Conservation (phyloP, 768 basidiomycete species). For the Cystofilobasidium ferigula region DNA sequence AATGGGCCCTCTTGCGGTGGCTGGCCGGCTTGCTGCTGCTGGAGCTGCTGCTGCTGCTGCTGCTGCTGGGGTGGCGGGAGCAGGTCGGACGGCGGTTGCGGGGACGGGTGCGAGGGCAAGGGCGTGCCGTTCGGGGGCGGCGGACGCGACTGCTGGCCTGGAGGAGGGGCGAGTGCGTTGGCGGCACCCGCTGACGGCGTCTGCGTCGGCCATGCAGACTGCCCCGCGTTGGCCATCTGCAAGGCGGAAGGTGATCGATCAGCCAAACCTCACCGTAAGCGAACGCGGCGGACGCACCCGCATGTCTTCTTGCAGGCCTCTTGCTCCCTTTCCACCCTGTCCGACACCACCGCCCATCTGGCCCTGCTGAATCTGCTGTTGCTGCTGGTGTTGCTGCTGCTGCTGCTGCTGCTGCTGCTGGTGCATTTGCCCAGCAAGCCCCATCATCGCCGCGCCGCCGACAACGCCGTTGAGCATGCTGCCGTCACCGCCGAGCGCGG, state of each 20-base stretch:
- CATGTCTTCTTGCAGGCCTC: slow-evolving; percentile 21
- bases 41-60: slow-evolving; percentile 8
- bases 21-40: slow-evolving; percentile 5
- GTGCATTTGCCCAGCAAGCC: neutral
- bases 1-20: neutral
- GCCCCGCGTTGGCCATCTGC: slow-evolving; percentile 1
- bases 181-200: slow-evolving; percentile 7
- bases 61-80: neutral
- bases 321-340: slow-evolving; percentile 16
- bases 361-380: neutral
- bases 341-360: slow-evolving; percentile 24
- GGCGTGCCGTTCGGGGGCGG: slow-evolving; percentile 3
- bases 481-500: slow-evolving; percentile 20
- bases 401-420: neutral
- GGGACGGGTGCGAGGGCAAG: neutral
- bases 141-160: slow-evolving; percentile 1
- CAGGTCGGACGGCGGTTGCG: neutral
- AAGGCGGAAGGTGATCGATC: no score
- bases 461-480: slow-evolving; percentile 17
- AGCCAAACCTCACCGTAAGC: neutral
- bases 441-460: neutral
- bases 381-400: neutral
- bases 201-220: slow-evolving; percentile 22
- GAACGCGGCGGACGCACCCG: slow-evolving; percentile 10
- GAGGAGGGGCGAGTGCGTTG: slow-evolving; percentile 13